Evolutionary conservation across 768 basidiomycete species (phyloP), one percentile per base, ranked within the genome.

Genomic region (Psilocybe subaeruginosa): DNA sequence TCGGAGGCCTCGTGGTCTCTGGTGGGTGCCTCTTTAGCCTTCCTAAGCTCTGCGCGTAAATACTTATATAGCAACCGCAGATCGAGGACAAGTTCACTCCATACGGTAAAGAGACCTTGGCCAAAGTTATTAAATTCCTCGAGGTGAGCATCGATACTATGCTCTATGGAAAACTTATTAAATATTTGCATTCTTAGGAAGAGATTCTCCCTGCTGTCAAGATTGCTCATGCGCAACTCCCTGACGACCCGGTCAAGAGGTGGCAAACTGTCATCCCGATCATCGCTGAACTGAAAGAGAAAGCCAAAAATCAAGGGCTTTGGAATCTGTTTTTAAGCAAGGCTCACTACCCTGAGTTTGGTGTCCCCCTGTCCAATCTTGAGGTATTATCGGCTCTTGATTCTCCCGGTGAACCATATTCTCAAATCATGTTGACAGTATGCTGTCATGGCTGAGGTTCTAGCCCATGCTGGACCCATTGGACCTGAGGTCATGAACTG

Each of bases 321-420:
- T 99, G 97, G 97, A 99, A 99, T 72, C 82, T 99, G 39, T 99
- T 98, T 81, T 81, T 99, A 63, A 95, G 92, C 84, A 94, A 95
- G 77, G 82, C 86, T 30, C 97, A 97, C 71, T 98, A 97, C 72
- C 95, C 95, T 7, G 81, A 91, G 66, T 83, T 87, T 69, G 97
- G 97, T 45, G 90, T 95, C 4, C 89, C 90, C n/a, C 80, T 99
- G 65, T 89, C 89, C 12, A 99, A 98, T 74, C 81, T 99, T 48
- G 97, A 99, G 83, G 95, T 95, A 64, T 23, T 23, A 23, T 23
- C 23, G 23, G 23, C 43, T 37, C 33, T 27, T 27, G 19, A 55
- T 5, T 29, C 29, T 30, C 39, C 31, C 23, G 23, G 23, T 51
- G 12, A 35, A 33, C 23, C 49, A 39, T 27, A 16, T 41, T 51